These are phyloP conservation scores for Sporothrix variecibatus DNA, from an alignment of 2,329 filamentous ascomycete species.

Conservation along the genomic window DNA sequence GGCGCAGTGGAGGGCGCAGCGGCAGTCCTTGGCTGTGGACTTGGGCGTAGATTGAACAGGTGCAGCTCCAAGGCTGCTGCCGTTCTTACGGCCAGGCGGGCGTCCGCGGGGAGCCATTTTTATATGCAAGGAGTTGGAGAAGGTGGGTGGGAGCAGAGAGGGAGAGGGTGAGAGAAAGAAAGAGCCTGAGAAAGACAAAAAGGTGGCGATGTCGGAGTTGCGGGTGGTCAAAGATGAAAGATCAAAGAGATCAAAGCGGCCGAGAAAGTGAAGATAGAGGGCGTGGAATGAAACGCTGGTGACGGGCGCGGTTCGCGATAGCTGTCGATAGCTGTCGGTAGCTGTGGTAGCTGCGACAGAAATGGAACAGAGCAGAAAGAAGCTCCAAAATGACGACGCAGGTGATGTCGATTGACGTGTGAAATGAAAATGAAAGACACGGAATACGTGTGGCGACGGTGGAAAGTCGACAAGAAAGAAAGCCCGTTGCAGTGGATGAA, in stretches of 20 bases:
- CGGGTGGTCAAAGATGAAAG: background rate
- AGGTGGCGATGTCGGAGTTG: background rate
- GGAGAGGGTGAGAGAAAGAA: background rate
- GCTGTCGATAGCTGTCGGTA: background rate
- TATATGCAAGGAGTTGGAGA: background rate
- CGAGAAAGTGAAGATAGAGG: background rate
- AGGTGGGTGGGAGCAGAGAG: background rate
- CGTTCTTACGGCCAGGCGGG: conserved; percentile 29
- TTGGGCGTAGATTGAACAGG: background rate
- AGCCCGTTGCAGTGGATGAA: background rate
- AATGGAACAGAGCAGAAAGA: background rate
- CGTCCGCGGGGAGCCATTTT: conserved; percentile 30
- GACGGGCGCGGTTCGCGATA: background rate
- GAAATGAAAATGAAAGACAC: background rate
- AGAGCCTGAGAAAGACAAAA: background rate
- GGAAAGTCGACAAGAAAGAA: background rate
- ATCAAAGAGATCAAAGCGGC: too few relatives aligned
- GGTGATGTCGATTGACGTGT: background rate
- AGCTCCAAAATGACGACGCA: background rate
- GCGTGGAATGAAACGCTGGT: background rate
- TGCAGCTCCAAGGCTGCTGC: conserved; percentile 12
- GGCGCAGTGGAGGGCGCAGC: background rate
- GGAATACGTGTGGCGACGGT: background rate
- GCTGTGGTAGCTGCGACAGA: background rate
- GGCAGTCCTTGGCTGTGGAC: conserved; percentile 7